These are phyloP conservation scores for Botryotinia narcissicola DNA, from an alignment of 2,329 filamentous ascomycete genomes.

Conservation along the genomic window DNA sequence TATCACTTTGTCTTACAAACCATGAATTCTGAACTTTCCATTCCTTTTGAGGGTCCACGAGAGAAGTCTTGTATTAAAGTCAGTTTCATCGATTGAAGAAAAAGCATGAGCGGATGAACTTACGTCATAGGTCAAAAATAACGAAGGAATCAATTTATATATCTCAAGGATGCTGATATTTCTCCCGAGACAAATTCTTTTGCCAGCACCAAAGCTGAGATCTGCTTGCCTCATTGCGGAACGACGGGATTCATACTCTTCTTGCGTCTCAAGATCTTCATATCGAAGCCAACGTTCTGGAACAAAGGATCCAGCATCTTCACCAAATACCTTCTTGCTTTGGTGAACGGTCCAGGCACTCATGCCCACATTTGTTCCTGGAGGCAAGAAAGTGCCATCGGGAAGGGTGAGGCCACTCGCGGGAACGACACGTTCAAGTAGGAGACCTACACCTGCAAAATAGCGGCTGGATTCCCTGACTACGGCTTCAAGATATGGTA, in stretches of 20 bases:
- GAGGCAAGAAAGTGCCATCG: slow-evolving; percentile 35
- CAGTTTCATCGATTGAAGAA: too few relatives aligned
- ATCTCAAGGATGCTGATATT: slow-evolving; percentile 44
- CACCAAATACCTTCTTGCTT: slow-evolving; percentile 39
- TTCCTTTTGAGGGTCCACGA: slow-evolving; percentile 40
- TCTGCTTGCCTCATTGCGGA: slow-evolving; percentile 42
- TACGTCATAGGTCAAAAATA: slow-evolving; percentile 46
- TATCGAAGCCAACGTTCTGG: slow-evolving; percentile 48
- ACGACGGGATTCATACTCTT: slow-evolving; percentile 39
- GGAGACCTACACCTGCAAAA: slow-evolving; percentile 44
- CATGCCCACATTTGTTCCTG: slow-evolving; percentile 37
- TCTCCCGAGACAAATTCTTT: slow-evolving; percentile 44
- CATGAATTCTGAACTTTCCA: slow-evolving; percentile 44
- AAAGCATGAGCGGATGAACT: slow-evolving; percentile 27
- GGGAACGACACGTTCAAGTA: slow-evolving; percentile 46
- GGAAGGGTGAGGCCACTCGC: slow-evolving; percentile 28
- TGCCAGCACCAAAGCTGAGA: slow-evolving; percentile 45
- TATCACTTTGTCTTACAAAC: slow-evolving; percentile 41
- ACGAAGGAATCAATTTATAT: slow-evolving; percentile 49
- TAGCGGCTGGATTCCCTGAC: slow-evolving; percentile 48
- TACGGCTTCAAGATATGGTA: slow-evolving; percentile 40
- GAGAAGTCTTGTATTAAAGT: slow-evolving; percentile 35
- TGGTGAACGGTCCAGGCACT: slow-evolving; percentile 41
- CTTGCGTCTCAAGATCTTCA: slow-evolving; percentile 40
- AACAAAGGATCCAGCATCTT: slow-evolving; percentile 40